A percentile compares a stretch with the other conserved stretches of the same genome.
Evolutionary conservation across 2,329 filamentous ascomycete species (phyloP).

Genomic region (Ploettnerulaceae sp.): DNA sequence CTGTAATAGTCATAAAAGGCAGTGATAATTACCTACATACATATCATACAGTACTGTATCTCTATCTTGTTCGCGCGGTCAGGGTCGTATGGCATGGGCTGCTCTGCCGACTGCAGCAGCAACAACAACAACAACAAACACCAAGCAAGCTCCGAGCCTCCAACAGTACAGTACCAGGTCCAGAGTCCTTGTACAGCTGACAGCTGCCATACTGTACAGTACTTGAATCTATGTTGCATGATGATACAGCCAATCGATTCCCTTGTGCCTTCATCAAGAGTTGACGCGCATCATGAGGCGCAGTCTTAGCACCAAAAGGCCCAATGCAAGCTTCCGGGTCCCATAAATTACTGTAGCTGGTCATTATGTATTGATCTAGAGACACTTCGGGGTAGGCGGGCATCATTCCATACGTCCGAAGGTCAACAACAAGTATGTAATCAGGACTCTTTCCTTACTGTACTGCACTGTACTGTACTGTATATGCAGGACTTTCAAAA

Average conservation of each 20-base stretch:
- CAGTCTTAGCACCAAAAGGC: slow-evolving; percentile 3
- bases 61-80: no score
- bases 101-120: slow-evolving; percentile 8
- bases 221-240: slow-evolving; percentile 5
- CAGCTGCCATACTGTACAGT: slow-evolving; percentile 6
- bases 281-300: slow-evolving; percentile 10
- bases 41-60: no score
- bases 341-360: slow-evolving; percentile 4
- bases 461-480: background rate
- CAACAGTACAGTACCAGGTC: slow-evolving; percentile 8
- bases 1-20: no score
- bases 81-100: no score
- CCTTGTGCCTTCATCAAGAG: background rate
- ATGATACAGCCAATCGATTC: background rate
- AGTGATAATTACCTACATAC: no score
- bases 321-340: background rate
- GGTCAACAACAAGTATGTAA: no score
- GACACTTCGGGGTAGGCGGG: no score
- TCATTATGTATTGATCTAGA: no score
- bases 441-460: background rate
- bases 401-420: no score
- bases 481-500: slow-evolving; percentile 9
- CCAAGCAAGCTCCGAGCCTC: slow-evolving; percentile 4
- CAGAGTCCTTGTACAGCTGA: slow-evolving; percentile 17
- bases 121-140: no score